phyloP scores from a whole-genome alignment of 345 rosid genomes.

The Melaleuca quinquenervia region DNA sequence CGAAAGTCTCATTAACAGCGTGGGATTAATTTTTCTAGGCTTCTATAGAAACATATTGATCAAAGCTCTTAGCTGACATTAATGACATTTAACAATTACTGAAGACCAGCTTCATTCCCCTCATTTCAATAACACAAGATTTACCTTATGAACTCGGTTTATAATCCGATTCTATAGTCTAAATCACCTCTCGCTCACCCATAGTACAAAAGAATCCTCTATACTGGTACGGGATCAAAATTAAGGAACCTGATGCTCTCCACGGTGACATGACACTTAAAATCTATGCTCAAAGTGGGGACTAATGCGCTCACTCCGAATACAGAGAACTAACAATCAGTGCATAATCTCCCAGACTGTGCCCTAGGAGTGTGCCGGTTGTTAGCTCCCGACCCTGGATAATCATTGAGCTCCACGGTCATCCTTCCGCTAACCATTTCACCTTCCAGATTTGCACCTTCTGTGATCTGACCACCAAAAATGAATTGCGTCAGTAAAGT shows the following conservation, averaged over 20 bases:
- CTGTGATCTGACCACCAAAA: not conserved
- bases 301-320: not conserved
- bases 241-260: not conserved
- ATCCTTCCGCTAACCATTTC: slow-evolving; percentile 10
- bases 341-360: slow-evolving; percentile 23
- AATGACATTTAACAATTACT: not conserved
- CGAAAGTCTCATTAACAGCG: not conserved
- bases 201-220: not conserved
- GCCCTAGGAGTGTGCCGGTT: slow-evolving; percentile 68
- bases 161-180: not conserved
- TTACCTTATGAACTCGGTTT: not conserved
- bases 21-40: not conserved
- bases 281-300: not conserved
- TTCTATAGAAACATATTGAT: not conserved
- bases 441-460: slow-evolving; percentile 4
- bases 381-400: slow-evolving; percentile 73
- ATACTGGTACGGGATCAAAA: not conserved
- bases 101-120: not conserved
- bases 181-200: not conserved
- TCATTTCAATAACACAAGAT: not conserved
- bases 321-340: slow-evolving; percentile 19
- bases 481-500: not conserved
- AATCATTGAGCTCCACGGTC: slow-evolving; percentile 42
- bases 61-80: not conserved
- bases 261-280: not conserved